phyloP scores from a whole-genome alignment of 345 rosid genomes.

The Balakata baccata region DNA sequence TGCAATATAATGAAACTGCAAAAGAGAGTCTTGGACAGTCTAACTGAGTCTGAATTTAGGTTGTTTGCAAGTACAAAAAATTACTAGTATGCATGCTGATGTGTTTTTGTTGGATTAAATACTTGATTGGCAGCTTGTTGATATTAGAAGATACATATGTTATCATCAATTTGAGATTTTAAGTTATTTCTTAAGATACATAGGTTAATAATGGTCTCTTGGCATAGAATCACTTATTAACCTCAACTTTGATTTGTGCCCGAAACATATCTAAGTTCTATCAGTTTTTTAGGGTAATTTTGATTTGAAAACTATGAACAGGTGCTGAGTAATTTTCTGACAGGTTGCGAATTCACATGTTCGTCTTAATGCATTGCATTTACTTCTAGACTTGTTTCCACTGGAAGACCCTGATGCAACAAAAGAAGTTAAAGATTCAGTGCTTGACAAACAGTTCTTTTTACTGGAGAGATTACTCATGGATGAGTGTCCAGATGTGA shows the following conservation, averaged over 20 bases:
- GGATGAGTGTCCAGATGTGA: slow-evolving; percentile 85
- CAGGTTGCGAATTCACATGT: slow-evolving; percentile 97
- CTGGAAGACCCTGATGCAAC: slow-evolving; percentile 90
- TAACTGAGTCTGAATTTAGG: neutral
- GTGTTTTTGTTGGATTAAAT: neutral
- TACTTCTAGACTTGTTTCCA: slow-evolving; percentile 84
- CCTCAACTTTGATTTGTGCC: neutral
- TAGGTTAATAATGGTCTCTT: neutral
- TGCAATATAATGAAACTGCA: neutral
- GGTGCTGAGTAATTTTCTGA: slow-evolving; percentile 21
- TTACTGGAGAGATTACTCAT: slow-evolving; percentile 67
- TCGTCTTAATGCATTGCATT: slow-evolving; percentile 82
- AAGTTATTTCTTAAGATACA: neutral
- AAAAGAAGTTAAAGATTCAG: slow-evolving; percentile 77
- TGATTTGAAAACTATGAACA: slow-evolving; percentile 10
- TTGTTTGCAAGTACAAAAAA: neutral
- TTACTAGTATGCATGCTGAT: neutral
- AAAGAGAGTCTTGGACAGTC: neutral
- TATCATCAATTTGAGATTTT: neutral
- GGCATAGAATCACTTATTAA: neutral
- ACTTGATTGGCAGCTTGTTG: neutral
- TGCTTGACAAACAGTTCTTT: slow-evolving; percentile 81
- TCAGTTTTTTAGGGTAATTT: slow-evolving; percentile 7
- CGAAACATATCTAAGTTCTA: neutral
- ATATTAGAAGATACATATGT: neutral